phyloP scores from a whole-genome alignment of 1,284 basidiomycete species.

The Naganishia albida region DNA sequence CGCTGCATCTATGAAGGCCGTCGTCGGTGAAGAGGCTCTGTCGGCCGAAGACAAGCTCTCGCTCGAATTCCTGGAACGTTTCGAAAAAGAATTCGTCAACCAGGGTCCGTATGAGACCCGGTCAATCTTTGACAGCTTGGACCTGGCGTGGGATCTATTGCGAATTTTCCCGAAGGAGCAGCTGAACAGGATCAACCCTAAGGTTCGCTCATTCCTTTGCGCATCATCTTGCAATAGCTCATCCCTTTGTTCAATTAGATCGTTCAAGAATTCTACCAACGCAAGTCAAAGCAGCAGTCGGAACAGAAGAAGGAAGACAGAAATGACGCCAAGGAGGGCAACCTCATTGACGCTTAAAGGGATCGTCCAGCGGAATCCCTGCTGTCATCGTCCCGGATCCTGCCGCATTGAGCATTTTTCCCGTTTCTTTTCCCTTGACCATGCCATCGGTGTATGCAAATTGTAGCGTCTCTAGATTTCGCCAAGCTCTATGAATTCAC shows the following conservation, averaged over 20 bases:
- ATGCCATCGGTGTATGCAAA: not conserved
- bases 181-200: conserved; percentile 91
- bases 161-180: conserved; percentile 99
- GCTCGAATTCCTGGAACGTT: conserved; percentile 86
- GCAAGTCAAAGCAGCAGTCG: conserved; percentile 63
- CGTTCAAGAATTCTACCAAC: conserved; percentile 44
- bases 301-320: conserved; percentile 76
- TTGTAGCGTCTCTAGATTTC: conserved; percentile 20
- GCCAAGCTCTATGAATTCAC: conserved; percentile 3
- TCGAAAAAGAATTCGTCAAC: conserved; percentile 90
- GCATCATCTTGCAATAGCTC: too few species aligned
- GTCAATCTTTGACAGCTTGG: conserved; percentile 95
- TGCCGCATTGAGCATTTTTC: not conserved
- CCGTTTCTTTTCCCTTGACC: not conserved
- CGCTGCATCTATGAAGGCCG: conserved; percentile 98
- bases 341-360: conserved; percentile 32
- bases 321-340: conserved; percentile 57
- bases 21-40: conserved; percentile 97
- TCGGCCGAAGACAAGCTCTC: conserved; percentile 91
- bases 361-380: not conserved
- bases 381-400: not conserved
- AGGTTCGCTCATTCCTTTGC: conserved; percentile 39
- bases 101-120: conserved; percentile 96
- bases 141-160: conserved; percentile 94
- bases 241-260: conserved; percentile 34